Base-by-base conservation (phyloP, 1,284 basidiomycete species). In the Cryptococcus amylolentus region DNA sequence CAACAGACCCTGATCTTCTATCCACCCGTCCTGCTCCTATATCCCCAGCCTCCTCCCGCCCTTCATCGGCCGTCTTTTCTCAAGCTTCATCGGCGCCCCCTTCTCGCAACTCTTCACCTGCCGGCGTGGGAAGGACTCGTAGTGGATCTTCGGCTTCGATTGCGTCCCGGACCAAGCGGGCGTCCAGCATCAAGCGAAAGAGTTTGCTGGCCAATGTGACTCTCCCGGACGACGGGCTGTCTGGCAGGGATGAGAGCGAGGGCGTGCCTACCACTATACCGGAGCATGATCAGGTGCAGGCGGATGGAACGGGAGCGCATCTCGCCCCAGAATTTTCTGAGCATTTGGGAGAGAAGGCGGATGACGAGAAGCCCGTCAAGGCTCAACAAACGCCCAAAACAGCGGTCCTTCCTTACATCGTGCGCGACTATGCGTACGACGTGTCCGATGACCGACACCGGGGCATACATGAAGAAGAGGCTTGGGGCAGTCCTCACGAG, bases 361-460 rank as follows among this genome's bases (percentile, higher is more conserved):
- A 46, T 10, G 45, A 28, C 27, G 27, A 26, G 23, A 46, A 46
- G 45, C 45, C 45, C 23, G 23, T 35, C 31, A 10, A 35, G 31
- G n/a, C 45, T 9, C 27, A 26, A 12, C 45, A 28, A 31, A 5
- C 14, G 23, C 45, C 16, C 10, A 28, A 23, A 8, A 31, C 45
- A 2, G 9, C 45, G 18, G 42, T 14, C 12, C 18, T 18, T 9
- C 18, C 47, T 13, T 54, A 73, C 6, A 52, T 68, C 20, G 66
- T 76, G 16, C 67, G 71, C 41, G 74, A 76, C 52, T 76, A 64
- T 53, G 74, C 69, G 2, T 76, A 64, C 49, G 47, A 61, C 3
- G 16, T 51, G 3, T 45, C 56, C 3, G 74, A 76, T 58, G 68
- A 68, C 9, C 66, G 72, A 18, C 63, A 65, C 59, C 52, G 60